phyloP scores from a whole-genome alignment of 2,329 filamentous ascomycete genomes.

The Monosporascus sp. region DNA sequence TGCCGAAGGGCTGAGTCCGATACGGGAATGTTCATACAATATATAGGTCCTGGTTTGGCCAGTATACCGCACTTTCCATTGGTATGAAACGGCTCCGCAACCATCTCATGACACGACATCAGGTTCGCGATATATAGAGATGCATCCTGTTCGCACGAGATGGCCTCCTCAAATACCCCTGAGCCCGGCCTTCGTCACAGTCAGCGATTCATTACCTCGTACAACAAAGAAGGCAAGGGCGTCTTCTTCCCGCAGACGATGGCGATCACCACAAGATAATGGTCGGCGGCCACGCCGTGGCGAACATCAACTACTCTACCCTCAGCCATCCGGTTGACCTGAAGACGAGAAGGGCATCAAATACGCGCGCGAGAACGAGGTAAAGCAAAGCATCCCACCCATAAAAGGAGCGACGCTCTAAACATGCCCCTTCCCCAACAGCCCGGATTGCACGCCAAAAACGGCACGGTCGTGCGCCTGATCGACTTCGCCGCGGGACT shows the following conservation, averaged over 20 bases:
- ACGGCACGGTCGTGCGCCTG: slow-evolving; percentile 7
- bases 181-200: slow-evolving; percentile 3
- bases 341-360: slow-evolving; percentile 6
- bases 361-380: slow-evolving; percentile 6
- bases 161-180: too few relatives aligned
- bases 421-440: not conserved
- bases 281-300: slow-evolving; percentile 5
- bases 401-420: too few relatives aligned
- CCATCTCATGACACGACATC: too few relatives aligned
- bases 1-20: too few relatives aligned
- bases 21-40: too few relatives aligned
- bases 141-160: too few relatives aligned
- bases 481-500: slow-evolving; percentile 12
- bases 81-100: too few relatives aligned
- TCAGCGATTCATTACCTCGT: slow-evolving; percentile 10
- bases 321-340: slow-evolving; percentile 9
- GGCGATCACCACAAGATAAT: slow-evolving; percentile 13
- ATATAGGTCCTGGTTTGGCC: too few relatives aligned
- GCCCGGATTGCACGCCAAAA: slow-evolving; percentile 3
- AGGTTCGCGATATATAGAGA: too few relatives aligned
- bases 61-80: too few relatives aligned
- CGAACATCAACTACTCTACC: slow-evolving; percentile 15
- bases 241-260: slow-evolving; percentile 10
- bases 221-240: slow-evolving; percentile 10
- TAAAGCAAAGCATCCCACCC: not conserved